A percentile compares a stretch with the other conserved stretches of the same genome.
Conservation (phyloP, 2,329 filamentous ascomycete genomes). For the Cordyceps cicadae region DNA sequence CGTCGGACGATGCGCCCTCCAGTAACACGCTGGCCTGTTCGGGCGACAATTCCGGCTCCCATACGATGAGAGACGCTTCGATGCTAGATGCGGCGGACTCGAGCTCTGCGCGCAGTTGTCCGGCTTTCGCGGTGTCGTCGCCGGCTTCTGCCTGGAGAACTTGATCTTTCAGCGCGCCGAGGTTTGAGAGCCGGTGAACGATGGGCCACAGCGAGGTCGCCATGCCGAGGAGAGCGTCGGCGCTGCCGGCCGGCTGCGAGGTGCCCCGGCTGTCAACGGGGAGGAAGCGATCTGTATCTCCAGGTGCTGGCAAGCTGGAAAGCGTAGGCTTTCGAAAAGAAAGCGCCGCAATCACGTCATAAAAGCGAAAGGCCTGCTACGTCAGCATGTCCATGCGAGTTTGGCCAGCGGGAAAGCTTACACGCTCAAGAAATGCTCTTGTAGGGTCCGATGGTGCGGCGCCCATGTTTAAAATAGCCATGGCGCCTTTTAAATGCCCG, state of each 20-base stretch:
- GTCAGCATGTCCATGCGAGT: neutral
- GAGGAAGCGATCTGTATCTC: conserved; percentile 38
- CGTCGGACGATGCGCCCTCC: conserved; percentile 23
- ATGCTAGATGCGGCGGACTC: conserved; percentile 45
- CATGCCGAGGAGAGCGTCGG: conserved; percentile 53
- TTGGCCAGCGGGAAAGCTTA: conserved; percentile 22
- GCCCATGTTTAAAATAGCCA: conserved; percentile 50
- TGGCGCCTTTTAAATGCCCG: conserved; percentile 52
- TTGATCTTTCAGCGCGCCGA: conserved; percentile 44
- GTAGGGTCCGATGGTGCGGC: conserved; percentile 40
- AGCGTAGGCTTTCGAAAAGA: conserved; percentile 52
- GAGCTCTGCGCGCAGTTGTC: conserved; percentile 41
- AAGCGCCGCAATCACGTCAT: conserved; percentile 56
- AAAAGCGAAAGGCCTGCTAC: conserved; percentile 52
- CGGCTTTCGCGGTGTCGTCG: conserved; percentile 28
- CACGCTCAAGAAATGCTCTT: conserved; percentile 50
- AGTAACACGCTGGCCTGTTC: neutral
- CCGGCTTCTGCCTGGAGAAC: conserved; percentile 33
- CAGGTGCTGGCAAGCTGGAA: conserved; percentile 39
- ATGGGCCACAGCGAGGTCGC: conserved; percentile 56
- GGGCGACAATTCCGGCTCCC: conserved; percentile 43
- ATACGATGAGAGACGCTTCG: conserved; percentile 45
- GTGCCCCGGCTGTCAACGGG: conserved; percentile 35
- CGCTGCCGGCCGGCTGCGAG: conserved; percentile 41
- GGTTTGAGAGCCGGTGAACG: conserved; percentile 51